Evolutionary conservation across 306 rosid species (phyloP).

Genomic region (Alnus rubra): DNA sequence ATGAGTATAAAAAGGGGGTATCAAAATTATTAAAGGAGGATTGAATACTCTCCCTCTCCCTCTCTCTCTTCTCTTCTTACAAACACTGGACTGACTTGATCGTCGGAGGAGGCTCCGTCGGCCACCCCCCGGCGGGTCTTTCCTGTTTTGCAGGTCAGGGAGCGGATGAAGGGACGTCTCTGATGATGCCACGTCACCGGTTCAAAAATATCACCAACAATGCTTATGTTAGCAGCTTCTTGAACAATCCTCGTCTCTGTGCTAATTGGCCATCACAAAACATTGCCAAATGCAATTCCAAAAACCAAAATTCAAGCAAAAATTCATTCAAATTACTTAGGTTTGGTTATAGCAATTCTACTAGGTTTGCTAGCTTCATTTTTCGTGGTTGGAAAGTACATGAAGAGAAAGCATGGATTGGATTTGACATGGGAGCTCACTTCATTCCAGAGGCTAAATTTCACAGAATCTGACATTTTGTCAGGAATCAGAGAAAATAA

Average conservation of each 20-base stretch:
- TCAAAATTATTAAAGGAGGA: too few species aligned
- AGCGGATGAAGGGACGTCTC: too few species aligned
- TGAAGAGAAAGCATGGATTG: conserved; percentile 34
- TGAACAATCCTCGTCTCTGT: conserved; percentile 75
- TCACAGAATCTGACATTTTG: conserved; percentile 55
- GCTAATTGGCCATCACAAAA: conserved; percentile 31
- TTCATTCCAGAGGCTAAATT: conserved; percentile 64
- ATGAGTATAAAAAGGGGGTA: too few species aligned
- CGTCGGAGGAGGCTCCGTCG: too few species aligned
- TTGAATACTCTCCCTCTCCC: too few species aligned
- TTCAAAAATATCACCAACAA: too few species aligned
- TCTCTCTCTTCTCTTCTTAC: too few species aligned
- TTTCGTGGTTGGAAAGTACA: conserved; percentile 24
- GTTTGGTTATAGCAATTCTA: conserved; percentile 28
- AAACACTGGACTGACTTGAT: too few species aligned
- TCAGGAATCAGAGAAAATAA: conserved; percentile 44
- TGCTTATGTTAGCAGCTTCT: conserved; percentile 49
- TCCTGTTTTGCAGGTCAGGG: too few species aligned
- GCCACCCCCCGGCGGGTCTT: too few species aligned
- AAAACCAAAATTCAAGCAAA: conserved; percentile 32
- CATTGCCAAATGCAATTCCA: conserved; percentile 43
- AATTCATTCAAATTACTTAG: conserved; percentile 38
- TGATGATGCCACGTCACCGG: too few species aligned
- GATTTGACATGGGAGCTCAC: conserved; percentile 60
- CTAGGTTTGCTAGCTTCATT: conserved; percentile 20